Conservation (phyloP, 208 protist species). For the Phytomonas sp. region DNA sequence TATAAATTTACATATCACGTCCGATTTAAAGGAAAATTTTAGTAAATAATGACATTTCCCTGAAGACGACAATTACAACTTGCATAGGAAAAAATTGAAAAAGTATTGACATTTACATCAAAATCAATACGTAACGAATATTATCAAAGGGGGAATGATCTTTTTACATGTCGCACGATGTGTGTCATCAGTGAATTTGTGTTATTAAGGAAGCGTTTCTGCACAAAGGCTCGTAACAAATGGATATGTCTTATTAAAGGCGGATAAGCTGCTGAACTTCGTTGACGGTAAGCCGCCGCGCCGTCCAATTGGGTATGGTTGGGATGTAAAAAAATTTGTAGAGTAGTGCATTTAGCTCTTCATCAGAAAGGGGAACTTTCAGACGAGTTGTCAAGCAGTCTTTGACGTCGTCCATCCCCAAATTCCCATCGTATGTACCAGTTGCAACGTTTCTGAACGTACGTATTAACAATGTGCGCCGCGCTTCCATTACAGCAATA, state of each 20-base stretch:
- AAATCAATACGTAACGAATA: background rate
- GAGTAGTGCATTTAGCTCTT: slow-evolving; percentile 67
- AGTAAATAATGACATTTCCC: background rate
- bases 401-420: slow-evolving; percentile 71
- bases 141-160: background rate
- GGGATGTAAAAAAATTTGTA: slow-evolving; percentile 74
- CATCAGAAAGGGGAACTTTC: slow-evolving; percentile 50
- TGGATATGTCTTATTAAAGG: slow-evolving; percentile 16
- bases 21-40: background rate
- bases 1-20: slow-evolving; percentile 8
- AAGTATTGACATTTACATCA: background rate
- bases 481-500: slow-evolving; percentile 56
- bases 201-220: background rate
- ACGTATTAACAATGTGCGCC: slow-evolving; percentile 65
- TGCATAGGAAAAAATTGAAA: background rate
- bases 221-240: background rate
- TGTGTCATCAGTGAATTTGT: background rate
- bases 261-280: slow-evolving; percentile 56
- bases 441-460: slow-evolving; percentile 48
- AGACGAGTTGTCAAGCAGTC: slow-evolving; percentile 46
- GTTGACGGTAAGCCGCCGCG: slow-evolving; percentile 51
- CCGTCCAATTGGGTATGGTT: slow-evolving; percentile 49
- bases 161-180: slow-evolving; percentile 2
- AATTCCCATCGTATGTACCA: slow-evolving; percentile 62
- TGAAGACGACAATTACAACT: background rate